Evolutionary conservation across 805 yeast species (phyloP).

Genomic region (Candida multigemmis): DNA sequence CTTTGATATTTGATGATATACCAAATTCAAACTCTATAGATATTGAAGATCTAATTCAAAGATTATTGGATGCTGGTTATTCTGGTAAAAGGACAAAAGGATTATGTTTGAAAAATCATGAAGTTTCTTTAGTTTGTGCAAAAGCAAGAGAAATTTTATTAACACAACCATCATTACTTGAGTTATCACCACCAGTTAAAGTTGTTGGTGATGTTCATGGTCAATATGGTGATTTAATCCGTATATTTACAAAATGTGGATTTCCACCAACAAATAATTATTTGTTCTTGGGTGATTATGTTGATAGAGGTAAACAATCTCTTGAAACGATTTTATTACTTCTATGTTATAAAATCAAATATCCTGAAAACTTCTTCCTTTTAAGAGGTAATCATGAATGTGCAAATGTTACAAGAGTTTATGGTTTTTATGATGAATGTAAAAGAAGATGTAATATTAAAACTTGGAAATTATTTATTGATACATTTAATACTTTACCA

Average conservation of each 20-base stretch:
- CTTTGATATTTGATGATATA: slow-evolving; percentile 2
- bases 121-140: slow-evolving; percentile 79
- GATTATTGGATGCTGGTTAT: slow-evolving; percentile 91
- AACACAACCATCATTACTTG: slow-evolving; percentile 83
- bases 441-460: slow-evolving; percentile 87
- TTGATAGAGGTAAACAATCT: slow-evolving; percentile 95
- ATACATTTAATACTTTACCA: slow-evolving; percentile 91
- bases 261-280: slow-evolving; percentile 93
- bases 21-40: slow-evolving; percentile 22
- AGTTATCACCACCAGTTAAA: slow-evolving; percentile 78
- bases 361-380: slow-evolving; percentile 91
- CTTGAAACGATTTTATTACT: slow-evolving; percentile 83
- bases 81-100: slow-evolving; percentile 87
- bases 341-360: slow-evolving; percentile 89
- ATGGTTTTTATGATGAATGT: slow-evolving; percentile 97
- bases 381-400: slow-evolving; percentile 96
- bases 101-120: slow-evolving; percentile 83
- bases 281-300: slow-evolving; percentile 91
- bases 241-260: slow-evolving; percentile 92
- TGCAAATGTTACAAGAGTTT: slow-evolving; percentile 92
- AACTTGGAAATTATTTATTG: slow-evolving; percentile 90
- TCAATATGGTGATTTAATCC: slow-evolving; percentile 83
- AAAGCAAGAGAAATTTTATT: slow-evolving; percentile 84
- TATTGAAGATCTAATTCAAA: slow-evolving; percentile 83
- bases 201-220: slow-evolving; percentile 96